Evolutionary conservation across 257 asterid genomes (phyloP).

Genomic region (Eucommia ulmoides): DNA sequence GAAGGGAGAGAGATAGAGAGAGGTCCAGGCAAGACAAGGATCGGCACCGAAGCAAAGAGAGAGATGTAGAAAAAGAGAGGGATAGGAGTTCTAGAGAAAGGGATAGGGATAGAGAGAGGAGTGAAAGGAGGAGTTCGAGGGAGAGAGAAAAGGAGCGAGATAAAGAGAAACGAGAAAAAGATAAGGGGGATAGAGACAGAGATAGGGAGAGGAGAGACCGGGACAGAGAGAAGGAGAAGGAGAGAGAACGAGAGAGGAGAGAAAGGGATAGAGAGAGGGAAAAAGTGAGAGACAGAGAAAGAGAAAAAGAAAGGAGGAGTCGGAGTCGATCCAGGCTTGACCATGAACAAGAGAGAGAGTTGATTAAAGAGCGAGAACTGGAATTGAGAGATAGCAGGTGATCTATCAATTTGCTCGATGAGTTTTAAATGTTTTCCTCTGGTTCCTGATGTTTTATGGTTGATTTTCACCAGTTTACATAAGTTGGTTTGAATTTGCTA

Average conservation of each 20-base stretch:
- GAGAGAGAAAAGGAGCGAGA: constrained; percentile 17
- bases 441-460: neutral
- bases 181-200: constrained; percentile 16
- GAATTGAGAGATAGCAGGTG: constrained; percentile 76
- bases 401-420: constrained; percentile 12
- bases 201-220: constrained; percentile 12
- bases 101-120: constrained; percentile 30
- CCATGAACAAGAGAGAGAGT: constrained; percentile 48
- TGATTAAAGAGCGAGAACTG: constrained; percentile 60
- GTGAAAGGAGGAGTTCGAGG: constrained; percentile 30
- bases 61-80: constrained; percentile 26
- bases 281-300: constrained; percentile 16
- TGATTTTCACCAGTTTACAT: neutral
- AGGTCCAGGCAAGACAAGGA: neutral
- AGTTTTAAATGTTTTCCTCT: neutral
- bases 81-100: constrained; percentile 41
- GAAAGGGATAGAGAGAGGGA: constrained; percentile 10
- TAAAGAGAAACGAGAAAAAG: constrained; percentile 19
- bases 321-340: constrained; percentile 54
- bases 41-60: constrained; percentile 11
- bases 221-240: constrained; percentile 28
- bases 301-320: constrained; percentile 59
- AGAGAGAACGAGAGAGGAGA: constrained; percentile 7
- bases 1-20: constrained; percentile 11
- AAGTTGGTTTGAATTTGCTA: neutral